Conservation (phyloP, 176 grass and related monocot species). For the Eleusine indica region DNA sequence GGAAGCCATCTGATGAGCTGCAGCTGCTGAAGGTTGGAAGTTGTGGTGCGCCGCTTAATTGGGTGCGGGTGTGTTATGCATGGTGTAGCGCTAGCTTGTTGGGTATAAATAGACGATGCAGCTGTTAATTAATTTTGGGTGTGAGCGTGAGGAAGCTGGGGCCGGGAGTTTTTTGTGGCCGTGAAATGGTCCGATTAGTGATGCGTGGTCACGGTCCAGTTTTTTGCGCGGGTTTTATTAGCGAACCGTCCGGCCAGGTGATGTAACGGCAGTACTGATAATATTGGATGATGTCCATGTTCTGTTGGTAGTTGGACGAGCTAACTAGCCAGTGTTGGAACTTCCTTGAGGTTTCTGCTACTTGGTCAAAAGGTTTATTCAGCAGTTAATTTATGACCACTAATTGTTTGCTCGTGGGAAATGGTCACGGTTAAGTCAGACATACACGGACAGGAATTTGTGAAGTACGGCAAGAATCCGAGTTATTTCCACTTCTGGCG, state of each 20-base stretch:
- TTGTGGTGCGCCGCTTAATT: not conserved
- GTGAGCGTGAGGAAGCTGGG: not conserved
- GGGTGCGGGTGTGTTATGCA: conserved; percentile 2
- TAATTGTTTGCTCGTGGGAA: not conserved
- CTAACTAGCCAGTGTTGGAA: not conserved
- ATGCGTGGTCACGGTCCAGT: conserved; percentile 16
- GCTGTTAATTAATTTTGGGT: not conserved
- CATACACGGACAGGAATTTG: not conserved
- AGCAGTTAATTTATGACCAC: not conserved
- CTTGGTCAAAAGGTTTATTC: not conserved
- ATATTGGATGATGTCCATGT: not conserved
- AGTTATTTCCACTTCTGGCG: conserved; percentile 29
- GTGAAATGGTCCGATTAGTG: conserved; percentile 48
- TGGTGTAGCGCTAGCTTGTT: not conserved
- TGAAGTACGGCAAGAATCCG: not conserved
- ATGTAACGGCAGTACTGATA: not conserved
- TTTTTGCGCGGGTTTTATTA: conserved; percentile 16
- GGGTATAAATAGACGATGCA: conserved; percentile 23
- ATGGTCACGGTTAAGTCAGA: not conserved
- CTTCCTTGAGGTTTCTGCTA: not conserved
- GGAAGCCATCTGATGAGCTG: conserved; percentile 23
- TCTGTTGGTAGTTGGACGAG: not conserved
- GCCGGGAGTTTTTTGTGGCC: not conserved
- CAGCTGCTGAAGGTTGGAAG: not conserved
- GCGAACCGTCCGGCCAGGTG: not conserved